Base-by-base conservation (phyloP, 1,284 basidiomycete genomes). In the Moesziomyces aphidis region DNA sequence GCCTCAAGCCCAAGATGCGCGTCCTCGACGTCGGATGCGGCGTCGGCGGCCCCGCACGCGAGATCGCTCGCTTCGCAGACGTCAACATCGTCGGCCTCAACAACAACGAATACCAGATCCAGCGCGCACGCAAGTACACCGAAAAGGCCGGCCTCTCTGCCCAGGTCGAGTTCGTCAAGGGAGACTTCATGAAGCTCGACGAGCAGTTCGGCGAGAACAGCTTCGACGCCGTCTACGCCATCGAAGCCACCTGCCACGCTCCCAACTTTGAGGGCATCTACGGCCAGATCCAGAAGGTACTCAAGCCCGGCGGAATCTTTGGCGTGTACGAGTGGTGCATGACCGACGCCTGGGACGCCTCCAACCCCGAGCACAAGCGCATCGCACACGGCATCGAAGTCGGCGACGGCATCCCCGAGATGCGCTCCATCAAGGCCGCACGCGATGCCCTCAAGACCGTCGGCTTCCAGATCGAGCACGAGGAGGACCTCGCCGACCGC, bases 291-390 rank as follows among this genome's bases (percentile, higher is more conserved):
- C 89, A 90, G 86, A 93, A 93, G 87, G 92, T 97, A 28, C 89
- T 99, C 83, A 99, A 99, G 88, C 96, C 96, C 7, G 96, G 95
- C 87, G 96, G 96, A 79, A 88, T 93, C 45, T 97, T 97, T 85
- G 95, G 95, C 84, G 91, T 97, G 48, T 98, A 98, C 87, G 96
- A 98, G 85, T 99, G 96, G 96, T 92, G 91, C 86, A 97, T 99
- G 95, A 98, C 96, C 50, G 95, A 98, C 85, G 86, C 86, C 11
- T 99, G 94, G 92, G 93, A 99, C 85, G 88, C 93, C 2, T 90
- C 90, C 15, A 92, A 89, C 85, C 92, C 95, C 19, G 86, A 90
- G 72, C 96, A 99, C 89, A 95, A 95, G 87, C 89, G 90, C 62
- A 91, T 99, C 70, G 93, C 94, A 21, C 95, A 97, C 87, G 90